Conservation (phyloP, 129 eudicot genomes). For the Oenanthe sinensis region DNA sequence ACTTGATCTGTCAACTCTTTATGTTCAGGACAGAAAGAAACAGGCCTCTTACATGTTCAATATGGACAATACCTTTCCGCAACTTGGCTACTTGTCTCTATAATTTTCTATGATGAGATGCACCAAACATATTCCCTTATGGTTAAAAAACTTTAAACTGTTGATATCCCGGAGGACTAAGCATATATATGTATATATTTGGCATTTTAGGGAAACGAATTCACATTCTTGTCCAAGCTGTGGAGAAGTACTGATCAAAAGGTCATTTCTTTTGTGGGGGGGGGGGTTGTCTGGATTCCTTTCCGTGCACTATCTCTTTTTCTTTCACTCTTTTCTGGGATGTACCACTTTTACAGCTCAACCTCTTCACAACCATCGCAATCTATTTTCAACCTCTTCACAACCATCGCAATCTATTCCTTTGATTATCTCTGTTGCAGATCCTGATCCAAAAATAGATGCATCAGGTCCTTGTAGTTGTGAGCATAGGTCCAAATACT, state of each 20-base stretch:
- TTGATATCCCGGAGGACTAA: not conserved
- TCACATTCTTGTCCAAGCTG: not conserved
- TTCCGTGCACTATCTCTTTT: not conserved
- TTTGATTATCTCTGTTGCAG: not conserved
- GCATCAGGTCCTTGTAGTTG: not conserved
- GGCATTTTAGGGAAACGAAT: not conserved
- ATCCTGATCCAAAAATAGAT: not conserved
- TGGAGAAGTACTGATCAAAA: not conserved
- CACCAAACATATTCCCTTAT: not conserved
- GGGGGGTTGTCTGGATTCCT: not conserved
- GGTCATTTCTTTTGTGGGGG: not conserved
- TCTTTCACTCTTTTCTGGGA: not conserved
- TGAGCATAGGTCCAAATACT: not conserved
- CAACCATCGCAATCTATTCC: not conserved
- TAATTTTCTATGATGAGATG: not conserved
- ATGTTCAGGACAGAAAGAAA: not conserved
- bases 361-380: not conserved
- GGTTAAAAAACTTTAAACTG: not conserved
- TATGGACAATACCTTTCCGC: not conserved
- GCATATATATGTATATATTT: too few relatives aligned
- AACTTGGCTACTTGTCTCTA: not conserved
- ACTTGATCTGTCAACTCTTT: not conserved
- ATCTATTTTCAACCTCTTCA: not conserved
- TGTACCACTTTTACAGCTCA: not conserved
- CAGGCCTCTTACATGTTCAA: not conserved